Evolutionary conservation across 2,329 filamentous ascomycete genomes (phyloP), one percentile per base, ranked within the genome.

Genomic region (Neophaeococcomyces mojaviensis): DNA sequence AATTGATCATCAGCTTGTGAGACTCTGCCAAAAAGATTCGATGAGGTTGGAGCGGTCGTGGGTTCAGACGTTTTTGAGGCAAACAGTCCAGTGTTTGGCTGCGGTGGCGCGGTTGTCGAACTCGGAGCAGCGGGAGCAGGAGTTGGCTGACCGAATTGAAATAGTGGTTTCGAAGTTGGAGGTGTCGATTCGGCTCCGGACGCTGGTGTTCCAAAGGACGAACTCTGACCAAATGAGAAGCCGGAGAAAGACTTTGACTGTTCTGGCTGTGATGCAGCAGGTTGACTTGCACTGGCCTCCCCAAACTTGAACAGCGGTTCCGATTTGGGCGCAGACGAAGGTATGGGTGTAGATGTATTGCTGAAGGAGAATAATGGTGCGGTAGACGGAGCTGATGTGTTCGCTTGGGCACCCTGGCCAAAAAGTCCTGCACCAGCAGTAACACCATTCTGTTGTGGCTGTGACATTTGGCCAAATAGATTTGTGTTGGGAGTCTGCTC

Each of bases 401-500:
- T 19, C 10, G 46, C 5, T 4, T 8, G 18, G n/a, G 39, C 30
- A 24, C 18, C 31, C 37, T 45, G 42, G 16, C 42, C 42, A 24
- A 45, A 45, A 8, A 19, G 33, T 15, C 33, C 18, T 5, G 5
- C 18, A 19, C n/a, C 36, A 12, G 48, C 31, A 10, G 46, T 19
- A 22, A 56, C 51, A 6, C 49, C 51, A 33, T 45, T 42, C 33
- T 50, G 44, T 32, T 47, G 44, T 10, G 49, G 18, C 35, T 53
- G 48, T 33, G 50, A 45, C 20, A 42, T 22, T 26, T 49, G 47
- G 12, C 47, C 49, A 31, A 55, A 55, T 2, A 46, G 43, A 37
- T 49, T 49, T 30, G 42, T 49, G 20, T 31, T 42, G 18, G 37
- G 34, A 18, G n/a, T 18, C 41, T 44, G 33, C 41, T 35, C 35